phyloP scores from a whole-genome alignment of 1,284 basidiomycete genomes.

The Clitocybe nebularis region DNA sequence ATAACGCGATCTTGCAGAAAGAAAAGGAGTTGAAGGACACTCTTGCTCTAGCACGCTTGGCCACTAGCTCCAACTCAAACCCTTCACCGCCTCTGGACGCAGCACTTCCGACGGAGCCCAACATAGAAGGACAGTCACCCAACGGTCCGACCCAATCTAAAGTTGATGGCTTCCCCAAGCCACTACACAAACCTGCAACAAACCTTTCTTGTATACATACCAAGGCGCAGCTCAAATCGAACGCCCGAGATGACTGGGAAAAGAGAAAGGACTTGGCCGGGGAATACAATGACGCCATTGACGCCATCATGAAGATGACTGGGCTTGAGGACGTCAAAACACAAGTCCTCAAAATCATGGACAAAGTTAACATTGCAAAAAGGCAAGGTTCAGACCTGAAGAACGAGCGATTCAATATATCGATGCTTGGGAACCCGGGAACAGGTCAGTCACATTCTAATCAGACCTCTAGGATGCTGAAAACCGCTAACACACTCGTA shows the following conservation, averaged over 20 bases:
- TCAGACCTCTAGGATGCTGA: no score
- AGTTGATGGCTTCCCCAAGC: no score
- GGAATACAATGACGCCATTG: slow-evolving; percentile 41
- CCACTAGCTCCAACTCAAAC: no score
- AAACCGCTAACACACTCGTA: no score
- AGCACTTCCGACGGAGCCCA: no score
- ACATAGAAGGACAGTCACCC: no score
- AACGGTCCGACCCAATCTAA: no score
- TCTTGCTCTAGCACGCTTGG: slow-evolving; percentile 9
- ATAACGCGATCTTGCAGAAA: slow-evolving; percentile 27
- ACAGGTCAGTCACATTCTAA: slow-evolving; percentile 54
- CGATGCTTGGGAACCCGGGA: slow-evolving; percentile 56
- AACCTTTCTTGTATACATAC: not conserved
- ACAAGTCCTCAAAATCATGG: slow-evolving; percentile 46
- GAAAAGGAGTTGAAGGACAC: slow-evolving; percentile 27
- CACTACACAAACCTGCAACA: no score
- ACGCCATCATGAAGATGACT: slow-evolving; percentile 54
- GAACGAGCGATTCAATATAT: slow-evolving; percentile 48
- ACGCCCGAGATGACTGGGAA: slow-evolving; percentile 40
- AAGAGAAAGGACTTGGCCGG: slow-evolving; percentile 45
- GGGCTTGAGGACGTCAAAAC: slow-evolving; percentile 54
- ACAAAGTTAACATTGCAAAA: slow-evolving; percentile 42
- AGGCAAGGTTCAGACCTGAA: slow-evolving; percentile 44
- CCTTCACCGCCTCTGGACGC: not conserved
- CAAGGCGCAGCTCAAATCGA: not conserved